phyloP scores from a whole-genome alignment of 1,139 yeast species.

The Lipomyces yarrowii region DNA sequence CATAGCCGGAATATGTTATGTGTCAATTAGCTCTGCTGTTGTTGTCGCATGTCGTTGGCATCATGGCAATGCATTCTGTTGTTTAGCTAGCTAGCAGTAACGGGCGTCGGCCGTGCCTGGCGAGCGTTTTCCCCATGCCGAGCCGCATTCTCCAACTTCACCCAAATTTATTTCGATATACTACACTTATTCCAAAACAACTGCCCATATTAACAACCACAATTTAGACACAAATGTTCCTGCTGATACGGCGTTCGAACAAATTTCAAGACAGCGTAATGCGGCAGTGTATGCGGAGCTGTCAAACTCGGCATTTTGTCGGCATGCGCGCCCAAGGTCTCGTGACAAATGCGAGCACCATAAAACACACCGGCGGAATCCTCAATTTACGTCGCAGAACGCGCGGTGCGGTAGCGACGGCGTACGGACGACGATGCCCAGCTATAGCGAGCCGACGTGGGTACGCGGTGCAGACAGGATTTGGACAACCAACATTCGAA shows the following conservation, averaged over 20 bases:
- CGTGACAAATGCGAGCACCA: not conserved
- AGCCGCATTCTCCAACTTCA: too few species aligned
- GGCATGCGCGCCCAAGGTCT: not conserved
- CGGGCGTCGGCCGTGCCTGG: too few species aligned
- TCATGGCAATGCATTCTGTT: too few species aligned
- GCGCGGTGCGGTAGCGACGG: not conserved
- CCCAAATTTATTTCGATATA: too few species aligned
- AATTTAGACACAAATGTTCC: not conserved
- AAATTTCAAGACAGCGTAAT: not conserved
- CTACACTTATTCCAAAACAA: too few species aligned
- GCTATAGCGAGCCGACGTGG: not conserved
- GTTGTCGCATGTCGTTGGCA: too few species aligned
- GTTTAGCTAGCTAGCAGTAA: too few species aligned
- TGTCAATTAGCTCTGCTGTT: too few species aligned
- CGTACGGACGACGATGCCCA: not conserved
- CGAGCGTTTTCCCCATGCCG: too few species aligned
- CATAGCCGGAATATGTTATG: too few species aligned
- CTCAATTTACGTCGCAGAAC: not conserved
- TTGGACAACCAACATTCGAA: constrained; percentile 85
- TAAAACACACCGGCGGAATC: not conserved
- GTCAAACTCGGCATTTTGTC: not conserved
- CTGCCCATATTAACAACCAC: too few species aligned
- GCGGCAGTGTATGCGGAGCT: not conserved
- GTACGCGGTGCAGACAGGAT: constrained; percentile 19
- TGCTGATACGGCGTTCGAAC: not conserved